Base-by-base conservation (phyloP, 768 basidiomycete species). In the Cyclocybe cylindracea region DNA sequence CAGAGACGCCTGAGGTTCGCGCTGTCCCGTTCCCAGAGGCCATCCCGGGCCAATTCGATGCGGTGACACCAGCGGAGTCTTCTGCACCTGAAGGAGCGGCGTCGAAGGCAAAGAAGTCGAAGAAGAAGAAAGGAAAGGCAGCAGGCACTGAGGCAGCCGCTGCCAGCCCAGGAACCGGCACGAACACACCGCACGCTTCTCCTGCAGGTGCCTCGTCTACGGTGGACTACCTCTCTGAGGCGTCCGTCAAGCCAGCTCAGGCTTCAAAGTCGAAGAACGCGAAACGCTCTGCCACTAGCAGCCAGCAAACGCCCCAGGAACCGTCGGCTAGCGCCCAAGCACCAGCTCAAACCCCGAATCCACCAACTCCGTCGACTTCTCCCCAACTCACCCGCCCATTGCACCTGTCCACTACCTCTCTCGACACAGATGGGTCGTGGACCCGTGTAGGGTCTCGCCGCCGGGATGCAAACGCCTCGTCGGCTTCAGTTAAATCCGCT, bases 341-440 rank as follows among this genome's bases (percentile, higher is more conserved):
- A 56, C 24, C 24, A 32, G 7, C 47, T n/a, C 44, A 42, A 38
- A 44, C 44, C 10, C 53, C 35, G 33, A 43, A 51, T 6, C 35
- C 34, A 29, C 36, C 41, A 13, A 35, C 57, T 5, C 46, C 61
- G 2, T 45, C 59, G 1, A 42, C 63, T 5, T 48, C 66, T 18
- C 48, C 61, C 16, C 47, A 51, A 11, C 52, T 60, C 36, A 40
- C 55, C 33, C 46, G 54, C 32, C 61, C 62, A 10, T 53, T 63
- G 24, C 50, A 69, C 29, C 62, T 67, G 50, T 69, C 73, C 50
- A 68, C 74, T 50, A 65, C 67, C 39, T 75, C 70, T 11, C 61
- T 68, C 45, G 81, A 81, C 52, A 81, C 78, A 2, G 84, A 87
- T 56, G 74, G 78, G 33, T 83, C 84, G 4, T 89, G 88, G 88